Evolutionary conservation across 169 alveolate genomes (phyloP), one percentile per base, ranked within the genome.

Genomic region (Eimeria necatrix): DNA sequence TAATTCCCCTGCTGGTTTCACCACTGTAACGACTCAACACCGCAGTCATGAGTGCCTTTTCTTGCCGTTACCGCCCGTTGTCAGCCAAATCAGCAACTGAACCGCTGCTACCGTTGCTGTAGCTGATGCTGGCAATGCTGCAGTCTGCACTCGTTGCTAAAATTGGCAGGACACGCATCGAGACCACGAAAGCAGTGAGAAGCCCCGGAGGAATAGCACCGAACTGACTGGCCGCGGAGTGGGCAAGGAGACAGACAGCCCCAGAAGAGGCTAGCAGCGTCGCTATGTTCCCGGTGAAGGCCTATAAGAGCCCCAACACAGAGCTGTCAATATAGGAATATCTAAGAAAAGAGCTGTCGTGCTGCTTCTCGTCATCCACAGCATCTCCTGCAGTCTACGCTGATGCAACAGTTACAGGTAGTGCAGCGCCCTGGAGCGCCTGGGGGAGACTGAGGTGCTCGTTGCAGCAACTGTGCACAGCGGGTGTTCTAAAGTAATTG

Each of bases 241-340:
- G 81, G 22, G 53, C 81, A 71, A 26, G 81, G 81, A 71, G 81
- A 71, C 81, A 71, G 81, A 52, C 53, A 22, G 78, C 78, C 24
- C 8, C 81, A 71, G 22, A 52, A 71, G 53, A 48, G 41, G 53
- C 81, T 32, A 71, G 81, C 53, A 26, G 81, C 41, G 41, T 32
- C 41, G 41, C 41, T 32, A 32, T 32, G 41, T 32, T 32, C 41
- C 41, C 2, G 41, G 41, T 32, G 41, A 32, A 32, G 41, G 41
- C 2, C 41, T 32, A 32, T 32, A 32, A 32, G 41, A 32, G 41
- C 41, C 41, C 41, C 41, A 32, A 32, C 41, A 32, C 41, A 32
- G 41, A 32, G 41, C 41, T 32, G 41, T 2, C 41, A 32, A 32
- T 32, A 32, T 32, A 32, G 41, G 41, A 32, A 32, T 32, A 32